A percentile compares a stretch with the other conserved stretches of the same genome.
Conservation (phyloP, 1,284 basidiomycete genomes). For the Hemileia vastatrix region DNA sequence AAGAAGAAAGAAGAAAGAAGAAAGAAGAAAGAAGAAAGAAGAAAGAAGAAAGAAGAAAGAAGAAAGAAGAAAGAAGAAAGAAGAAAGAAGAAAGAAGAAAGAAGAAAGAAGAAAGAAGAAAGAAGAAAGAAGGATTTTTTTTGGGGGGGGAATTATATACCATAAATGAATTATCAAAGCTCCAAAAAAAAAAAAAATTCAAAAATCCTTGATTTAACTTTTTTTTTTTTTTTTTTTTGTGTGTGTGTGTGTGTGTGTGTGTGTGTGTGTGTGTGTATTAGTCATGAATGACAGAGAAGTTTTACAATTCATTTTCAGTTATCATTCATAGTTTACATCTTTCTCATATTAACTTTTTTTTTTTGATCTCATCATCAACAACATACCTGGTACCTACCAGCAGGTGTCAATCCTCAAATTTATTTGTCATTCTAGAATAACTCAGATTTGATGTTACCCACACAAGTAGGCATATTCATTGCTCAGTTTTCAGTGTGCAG, state of each 20-base stretch:
- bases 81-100: not conserved
- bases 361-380: too few species aligned
- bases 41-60: not conserved
- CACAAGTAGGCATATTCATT: too few species aligned
- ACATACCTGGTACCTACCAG: too few species aligned
- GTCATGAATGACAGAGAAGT: not conserved
- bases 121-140: not conserved
- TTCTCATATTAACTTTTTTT: too few species aligned
- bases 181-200: not conserved
- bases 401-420: too few species aligned
- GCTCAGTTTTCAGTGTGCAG: too few species aligned
- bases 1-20: not conserved
- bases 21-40: not conserved
- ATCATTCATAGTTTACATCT: too few species aligned
- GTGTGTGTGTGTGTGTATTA: not conserved
- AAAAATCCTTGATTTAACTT: not conserved
- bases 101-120: not conserved
- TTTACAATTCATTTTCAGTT: too few species aligned
- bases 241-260: not conserved
- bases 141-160: not conserved
- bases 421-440: too few species aligned
- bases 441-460: too few species aligned
- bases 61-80: not conserved
- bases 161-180: not conserved
- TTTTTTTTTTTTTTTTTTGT: not conserved